phyloP scores from a whole-genome alignment of 441 rosid species.

The Jatropha multifida region DNA sequence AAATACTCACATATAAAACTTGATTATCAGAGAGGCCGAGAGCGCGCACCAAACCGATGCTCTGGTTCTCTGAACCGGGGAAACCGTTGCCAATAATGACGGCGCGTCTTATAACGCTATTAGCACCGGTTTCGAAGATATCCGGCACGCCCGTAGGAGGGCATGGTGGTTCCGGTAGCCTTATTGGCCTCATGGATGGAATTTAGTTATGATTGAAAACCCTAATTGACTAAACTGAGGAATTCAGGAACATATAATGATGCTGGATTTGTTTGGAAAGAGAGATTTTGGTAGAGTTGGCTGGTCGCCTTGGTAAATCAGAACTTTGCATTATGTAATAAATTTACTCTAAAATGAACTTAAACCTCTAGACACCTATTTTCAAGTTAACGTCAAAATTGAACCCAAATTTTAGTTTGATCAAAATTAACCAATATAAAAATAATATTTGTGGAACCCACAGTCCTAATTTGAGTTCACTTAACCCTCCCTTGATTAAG shows the following conservation, averaged over 20 bases:
- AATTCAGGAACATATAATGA: neutral
- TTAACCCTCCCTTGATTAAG: too few species aligned
- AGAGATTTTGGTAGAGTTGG: neutral
- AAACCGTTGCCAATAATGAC: constrained; percentile 86
- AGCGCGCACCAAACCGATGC: constrained; percentile 81
- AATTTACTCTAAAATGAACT: too few species aligned
- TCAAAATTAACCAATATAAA: too few species aligned
- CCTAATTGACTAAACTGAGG: neutral
- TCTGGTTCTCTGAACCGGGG: constrained; percentile 78
- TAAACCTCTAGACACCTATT: too few species aligned
- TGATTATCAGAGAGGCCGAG: constrained; percentile 71
- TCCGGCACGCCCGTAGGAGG: constrained; percentile 71
- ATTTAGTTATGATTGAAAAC: neutral
- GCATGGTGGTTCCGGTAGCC: constrained; percentile 82
- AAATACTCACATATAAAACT: constrained; percentile 62
- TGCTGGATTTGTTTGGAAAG: neutral
- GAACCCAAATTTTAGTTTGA: too few species aligned
- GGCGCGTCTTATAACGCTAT: constrained; percentile 75
- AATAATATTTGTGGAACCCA: too few species aligned
- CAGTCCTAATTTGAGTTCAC: too few species aligned
- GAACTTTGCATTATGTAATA: too few species aligned
- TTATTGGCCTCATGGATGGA: constrained; percentile 64
- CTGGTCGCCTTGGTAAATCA: neutral
- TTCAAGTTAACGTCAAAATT: too few species aligned
- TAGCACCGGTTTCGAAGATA: constrained; percentile 75